Base-by-base conservation (phyloP, 169 alveolate genomes). In the Amoebophrya sp. region DNA sequence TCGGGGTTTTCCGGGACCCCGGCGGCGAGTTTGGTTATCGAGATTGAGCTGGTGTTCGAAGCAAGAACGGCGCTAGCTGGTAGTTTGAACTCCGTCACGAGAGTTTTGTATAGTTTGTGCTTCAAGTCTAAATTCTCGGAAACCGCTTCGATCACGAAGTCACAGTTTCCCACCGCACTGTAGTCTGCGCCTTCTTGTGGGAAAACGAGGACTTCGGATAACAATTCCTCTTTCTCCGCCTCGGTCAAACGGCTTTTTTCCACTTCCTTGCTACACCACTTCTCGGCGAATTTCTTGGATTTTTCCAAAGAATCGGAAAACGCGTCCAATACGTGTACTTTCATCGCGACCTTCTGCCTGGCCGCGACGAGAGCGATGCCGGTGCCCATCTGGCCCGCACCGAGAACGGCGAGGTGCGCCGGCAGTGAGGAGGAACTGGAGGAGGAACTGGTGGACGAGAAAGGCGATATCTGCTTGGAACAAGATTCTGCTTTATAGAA, bases 361-460 rank as follows among this genome's bases (percentile, higher is more conserved):
- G 95, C 95, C 25, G 96, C 97, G 23, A 96, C 97, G 77, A 97
- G 94, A 0, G 97, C 98, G 66, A 97, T 96, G 18, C 98, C 98
- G n/a, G 97, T 96, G 29, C 98, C 98, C 98, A 97, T 97, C 94
- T 97, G 95, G 23, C 98, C 98, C 3, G 97, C 97, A 77, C 98
- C 98, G 0, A 97, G 92, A 18, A 97, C 95, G 38, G 96, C 97
- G 41, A 96, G 40, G 93, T 77, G 91, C 83, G 77, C 89, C 33
- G 18, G 89, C n/a, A 29, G 89, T 35, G n/a, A n/a, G n/a, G n/a
- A n/a, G n/a, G n/a, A n/a, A n/a, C n/a, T n/a, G n/a, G n/a, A n/a
- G n/a, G n/a, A n/a, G n/a, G n/a, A n/a, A n/a, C n/a, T n/a, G n/a
- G n/a, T n/a, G n/a, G n/a, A n/a, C n/a, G n/a, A n/a, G n/a, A n/a